Evolutionary conservation across 169 alveolate genomes (phyloP).

Genomic region (Cryptosporidium sp.): DNA sequence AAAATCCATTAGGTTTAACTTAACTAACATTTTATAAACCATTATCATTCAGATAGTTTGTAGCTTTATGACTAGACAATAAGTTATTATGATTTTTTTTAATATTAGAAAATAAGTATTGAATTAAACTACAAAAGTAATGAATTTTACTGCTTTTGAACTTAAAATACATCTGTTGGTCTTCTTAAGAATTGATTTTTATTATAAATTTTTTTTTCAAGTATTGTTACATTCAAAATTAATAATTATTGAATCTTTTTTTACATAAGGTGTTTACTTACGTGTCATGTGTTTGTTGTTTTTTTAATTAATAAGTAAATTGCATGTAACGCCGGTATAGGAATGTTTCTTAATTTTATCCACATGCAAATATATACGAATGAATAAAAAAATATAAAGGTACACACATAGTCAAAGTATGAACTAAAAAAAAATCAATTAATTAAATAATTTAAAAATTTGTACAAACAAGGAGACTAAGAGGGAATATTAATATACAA

Average conservation of each 20-base stretch:
- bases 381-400: background rate
- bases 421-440: no score
- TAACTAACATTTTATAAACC: background rate
- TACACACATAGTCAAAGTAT: background rate
- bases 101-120: no score
- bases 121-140: background rate
- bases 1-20: background rate
- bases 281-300: background rate
- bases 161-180: no score
- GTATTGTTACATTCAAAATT: background rate
- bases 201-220: background rate
- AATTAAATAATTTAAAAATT: no score
- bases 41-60: no score
- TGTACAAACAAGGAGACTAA: background rate
- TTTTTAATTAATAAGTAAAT: background rate
- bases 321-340: constrained; percentile 66
- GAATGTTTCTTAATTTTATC: background rate
- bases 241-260: background rate
- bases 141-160: background rate
- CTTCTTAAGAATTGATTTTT: no score
- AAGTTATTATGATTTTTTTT: no score
- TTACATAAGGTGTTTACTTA: background rate
- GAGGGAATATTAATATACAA: background rate
- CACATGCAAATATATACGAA: constrained; percentile 19
- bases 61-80: no score